Percentiles rank a stretch among this genome's conserved stretches.
phyloP scores from a whole-genome alignment of 192 early-diverging fungal species.

The Backusella australiensis region DNA sequence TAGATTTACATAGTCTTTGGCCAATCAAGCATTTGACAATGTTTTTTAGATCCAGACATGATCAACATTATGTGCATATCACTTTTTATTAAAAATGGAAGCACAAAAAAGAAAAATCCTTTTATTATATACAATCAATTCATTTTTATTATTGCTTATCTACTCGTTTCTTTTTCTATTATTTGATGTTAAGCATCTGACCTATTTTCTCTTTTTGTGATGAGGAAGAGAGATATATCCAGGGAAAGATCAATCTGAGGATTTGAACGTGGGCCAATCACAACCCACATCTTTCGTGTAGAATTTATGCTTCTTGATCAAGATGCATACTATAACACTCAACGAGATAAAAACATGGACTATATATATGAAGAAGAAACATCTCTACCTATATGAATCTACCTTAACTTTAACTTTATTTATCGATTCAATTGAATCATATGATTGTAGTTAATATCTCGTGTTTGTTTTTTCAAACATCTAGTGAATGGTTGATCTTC shows the following conservation, averaged over 20 bases:
- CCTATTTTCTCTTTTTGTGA: background rate
- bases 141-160: background rate
- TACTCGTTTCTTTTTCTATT: background rate
- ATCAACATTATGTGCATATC: background rate
- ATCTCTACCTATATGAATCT: background rate
- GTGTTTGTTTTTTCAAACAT: background rate
- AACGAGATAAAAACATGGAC: background rate
- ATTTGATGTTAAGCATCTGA: background rate
- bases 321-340: background rate
- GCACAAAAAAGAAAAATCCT: background rate
- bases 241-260: background rate
- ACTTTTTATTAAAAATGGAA: background rate
- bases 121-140: background rate
- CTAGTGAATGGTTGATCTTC: background rate
- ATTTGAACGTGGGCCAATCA: background rate
- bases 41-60: background rate
- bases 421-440: background rate
- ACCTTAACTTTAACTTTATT: background rate
- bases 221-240: background rate
- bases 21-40: background rate
- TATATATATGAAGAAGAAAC: background rate
- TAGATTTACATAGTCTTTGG: background rate
- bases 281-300: background rate
- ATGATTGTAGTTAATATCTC: background rate
- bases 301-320: background rate